phyloP scores from a whole-genome alignment of 2,329 filamentous ascomycete species.

The Ophiocordyceps camponoti-leonardi region DNA sequence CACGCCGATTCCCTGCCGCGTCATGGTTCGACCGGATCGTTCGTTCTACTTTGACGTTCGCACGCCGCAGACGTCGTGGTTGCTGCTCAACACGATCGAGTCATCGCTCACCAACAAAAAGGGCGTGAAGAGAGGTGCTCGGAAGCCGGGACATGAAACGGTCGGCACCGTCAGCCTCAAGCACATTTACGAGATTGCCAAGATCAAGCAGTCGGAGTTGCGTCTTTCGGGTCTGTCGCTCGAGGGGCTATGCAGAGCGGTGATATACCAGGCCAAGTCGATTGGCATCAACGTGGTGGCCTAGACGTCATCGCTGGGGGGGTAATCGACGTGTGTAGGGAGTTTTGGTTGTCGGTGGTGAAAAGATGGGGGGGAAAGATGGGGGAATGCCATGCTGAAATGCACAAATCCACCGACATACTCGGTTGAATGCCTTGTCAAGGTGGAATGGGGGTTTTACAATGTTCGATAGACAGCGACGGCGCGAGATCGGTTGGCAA shows the following conservation, averaged over 20 bases:
- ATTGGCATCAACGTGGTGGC: slow-evolving; percentile 57
- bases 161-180: slow-evolving; percentile 77
- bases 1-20: slow-evolving; percentile 76
- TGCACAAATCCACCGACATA: no score
- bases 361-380: not conserved
- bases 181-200: slow-evolving; percentile 94
- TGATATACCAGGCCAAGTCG: slow-evolving; percentile 60
- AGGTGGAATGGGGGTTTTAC: no score
- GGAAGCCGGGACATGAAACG: slow-evolving; percentile 55
- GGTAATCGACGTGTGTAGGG: not conserved
- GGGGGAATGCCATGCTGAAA: no score
- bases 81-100: slow-evolving; percentile 74
- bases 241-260: slow-evolving; percentile 53
- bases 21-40: slow-evolving; percentile 83
- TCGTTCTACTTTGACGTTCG: slow-evolving; percentile 86
- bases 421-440: no score
- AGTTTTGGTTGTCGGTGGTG: no score
- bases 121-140: slow-evolving; percentile 62
- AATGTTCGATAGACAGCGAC: not conserved
- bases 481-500: not conserved
- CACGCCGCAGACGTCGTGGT: slow-evolving; percentile 83
- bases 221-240: slow-evolving; percentile 55
- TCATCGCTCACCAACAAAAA: slow-evolving; percentile 49
- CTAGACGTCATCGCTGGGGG: slow-evolving; percentile 13
- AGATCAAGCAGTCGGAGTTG: slow-evolving; percentile 74